Conservation (phyloP, 2,329 filamentous ascomycete species). For the Penicillium occitanis region DNA sequence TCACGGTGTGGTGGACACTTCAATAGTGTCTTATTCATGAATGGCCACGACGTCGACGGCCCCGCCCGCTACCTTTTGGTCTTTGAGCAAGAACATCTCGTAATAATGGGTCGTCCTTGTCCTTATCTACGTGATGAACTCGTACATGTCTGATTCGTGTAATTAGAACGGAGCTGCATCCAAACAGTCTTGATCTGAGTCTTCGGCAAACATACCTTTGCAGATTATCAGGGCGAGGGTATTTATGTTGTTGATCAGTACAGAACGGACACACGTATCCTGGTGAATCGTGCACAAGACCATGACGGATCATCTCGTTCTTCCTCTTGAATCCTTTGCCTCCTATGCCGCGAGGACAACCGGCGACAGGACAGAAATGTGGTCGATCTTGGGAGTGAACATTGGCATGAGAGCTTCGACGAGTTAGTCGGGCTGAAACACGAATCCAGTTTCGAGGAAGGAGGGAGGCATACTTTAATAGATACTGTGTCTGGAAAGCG, state of each 20-base stretch:
- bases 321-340: conserved; percentile 68
- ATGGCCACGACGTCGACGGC: conserved; percentile 65
- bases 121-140: conserved; percentile 86
- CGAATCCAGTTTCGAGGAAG: neutral
- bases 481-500: conserved; percentile 65
- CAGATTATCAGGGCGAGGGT: conserved; percentile 91
- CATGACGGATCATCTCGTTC: conserved; percentile 72
- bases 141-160: conserved; percentile 74
- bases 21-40: conserved; percentile 18
- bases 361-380: conserved; percentile 61
- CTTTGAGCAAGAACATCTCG: conserved; percentile 83
- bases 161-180: conserved; percentile 4
- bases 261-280: conserved; percentile 97
- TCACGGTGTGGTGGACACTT: neutral
- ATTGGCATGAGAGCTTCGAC: conserved; percentile 52
- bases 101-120: conserved; percentile 78
- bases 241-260: conserved; percentile 87
- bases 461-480: conserved; percentile 56
- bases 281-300: conserved; percentile 88
- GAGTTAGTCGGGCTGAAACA: conserved; percentile 18
- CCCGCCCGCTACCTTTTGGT: conserved; percentile 78
- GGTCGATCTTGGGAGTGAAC: conserved; percentile 64
- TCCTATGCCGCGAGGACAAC: conserved; percentile 59
- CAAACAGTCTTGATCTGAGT: conserved; percentile 1
- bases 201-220: conserved; percentile 65